Evolutionary conservation across 345 rosid genomes (phyloP), one percentile per base, ranked within the genome.

Genomic region (Acer campestre): DNA sequence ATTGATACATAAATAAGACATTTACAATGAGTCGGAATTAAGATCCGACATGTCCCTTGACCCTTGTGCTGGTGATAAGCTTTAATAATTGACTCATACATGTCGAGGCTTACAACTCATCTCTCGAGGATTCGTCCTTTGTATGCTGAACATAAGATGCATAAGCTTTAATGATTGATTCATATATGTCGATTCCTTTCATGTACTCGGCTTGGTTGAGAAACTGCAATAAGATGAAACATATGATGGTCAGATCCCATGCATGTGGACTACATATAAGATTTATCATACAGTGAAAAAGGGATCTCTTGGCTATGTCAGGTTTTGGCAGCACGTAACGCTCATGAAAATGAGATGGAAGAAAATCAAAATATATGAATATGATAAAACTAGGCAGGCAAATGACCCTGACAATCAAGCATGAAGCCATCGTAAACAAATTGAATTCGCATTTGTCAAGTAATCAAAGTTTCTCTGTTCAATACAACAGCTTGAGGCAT

Each of bases 141-240:
- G 84, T 51, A 10, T 49, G 79, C 7, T 75, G 84, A 2, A 67
- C 80, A 61, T 86, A 88, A 42, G 95, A 87, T 67, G 92, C 85
- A 73, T 86, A 89, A 35, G 89, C 82, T 86, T 89, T 88, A 70
- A 96, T 88, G 62, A 94, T 89, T 42, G 94, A 91, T 78, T 80
- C 92, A 13, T 92, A 92, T 14, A 94, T 81, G 46, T 86, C 88
- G 64, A 94, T 88, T 68, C 98, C 99, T 89, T 87, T 91, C 87
- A 94, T 80, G 84, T 94, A 94, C 84, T 94, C 97, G 7, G 76
- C 88, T 82, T 89, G 87, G 89, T 87, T 84, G 70, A 94, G 84
- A 82, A 89, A 96, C 98, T 94, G 93, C 84, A 78, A 77, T 75
- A 84, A 70, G 65, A 44, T 10, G 56, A 56, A 76, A 75, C 51